Evolutionary conservation across 495 filamentous ascomycete genomes (phyloP).

Genomic region (Xylaria cubensis): DNA sequence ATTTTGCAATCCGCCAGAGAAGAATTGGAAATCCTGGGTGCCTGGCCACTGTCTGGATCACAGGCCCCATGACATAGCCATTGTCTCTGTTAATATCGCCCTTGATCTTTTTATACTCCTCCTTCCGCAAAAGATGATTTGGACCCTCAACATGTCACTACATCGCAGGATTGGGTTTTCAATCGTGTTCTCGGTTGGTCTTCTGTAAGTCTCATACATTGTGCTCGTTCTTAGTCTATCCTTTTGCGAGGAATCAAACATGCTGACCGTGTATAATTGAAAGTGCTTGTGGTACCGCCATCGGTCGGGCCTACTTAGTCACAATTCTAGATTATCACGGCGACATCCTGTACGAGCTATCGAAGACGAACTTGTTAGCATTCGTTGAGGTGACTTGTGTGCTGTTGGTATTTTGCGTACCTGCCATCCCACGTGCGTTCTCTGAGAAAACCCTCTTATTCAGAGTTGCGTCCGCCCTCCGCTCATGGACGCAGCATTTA

Average conservation of each 20-base stretch:
- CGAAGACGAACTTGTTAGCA: not conserved
- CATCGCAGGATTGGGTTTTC: constrained; percentile 34
- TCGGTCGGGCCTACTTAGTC: not conserved
- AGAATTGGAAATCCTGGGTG: constrained; percentile 36
- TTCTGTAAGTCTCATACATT: constrained; percentile 34
- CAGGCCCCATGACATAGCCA: constrained; percentile 18
- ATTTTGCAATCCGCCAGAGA: constrained; percentile 46
- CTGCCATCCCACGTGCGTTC: not conserved
- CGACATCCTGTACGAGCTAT: not conserved
- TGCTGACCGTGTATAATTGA: not conserved
- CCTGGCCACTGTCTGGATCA: constrained; percentile 32
- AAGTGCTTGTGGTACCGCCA: not conserved
- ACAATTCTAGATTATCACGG: not conserved
- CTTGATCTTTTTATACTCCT: constrained; percentile 41
- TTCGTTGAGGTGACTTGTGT: not conserved
- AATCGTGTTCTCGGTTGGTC: constrained; percentile 41
- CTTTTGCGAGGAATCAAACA: too few species aligned
- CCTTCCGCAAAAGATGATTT: constrained; percentile 41
- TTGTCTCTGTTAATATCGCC: constrained; percentile 32
- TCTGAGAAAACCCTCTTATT: not conserved
- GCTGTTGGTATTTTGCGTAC: not conserved
- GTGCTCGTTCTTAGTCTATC: too few species aligned
- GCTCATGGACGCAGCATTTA: not conserved
- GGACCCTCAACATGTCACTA: constrained; percentile 31
- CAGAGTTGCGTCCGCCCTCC: not conserved